Conservation (phyloP, 2,329 filamentous ascomycete species). For the Penicillium concentricum region DNA sequence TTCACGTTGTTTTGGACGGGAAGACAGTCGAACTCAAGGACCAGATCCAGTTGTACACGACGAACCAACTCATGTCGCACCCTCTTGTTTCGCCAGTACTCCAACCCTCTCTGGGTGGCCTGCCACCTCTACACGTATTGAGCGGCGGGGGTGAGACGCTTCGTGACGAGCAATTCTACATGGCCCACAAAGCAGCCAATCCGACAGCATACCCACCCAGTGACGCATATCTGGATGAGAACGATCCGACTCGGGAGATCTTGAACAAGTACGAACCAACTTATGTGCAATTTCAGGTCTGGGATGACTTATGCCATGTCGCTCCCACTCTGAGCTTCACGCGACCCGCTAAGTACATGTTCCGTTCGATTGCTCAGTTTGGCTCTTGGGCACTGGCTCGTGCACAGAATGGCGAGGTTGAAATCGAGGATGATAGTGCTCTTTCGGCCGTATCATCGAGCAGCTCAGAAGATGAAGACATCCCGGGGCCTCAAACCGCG, state of each 20-base stretch:
- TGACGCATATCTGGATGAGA: conserved; percentile 61
- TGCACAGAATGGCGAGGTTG: conserved; percentile 75
- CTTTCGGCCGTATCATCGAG: conserved; percentile 72
- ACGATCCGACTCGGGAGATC: conserved; percentile 54
- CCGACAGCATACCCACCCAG: conserved; percentile 73
- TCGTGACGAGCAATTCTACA: conserved; percentile 89
- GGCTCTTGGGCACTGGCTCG: conserved; percentile 85
- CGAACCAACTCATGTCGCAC: conserved; percentile 81
- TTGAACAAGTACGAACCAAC: conserved; percentile 74
- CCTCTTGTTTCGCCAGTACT: conserved; percentile 87
- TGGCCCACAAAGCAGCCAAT: conserved; percentile 91
- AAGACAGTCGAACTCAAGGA: conserved; percentile 74
- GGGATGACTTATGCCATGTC: conserved; percentile 94
- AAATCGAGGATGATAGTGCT: conserved; percentile 75
- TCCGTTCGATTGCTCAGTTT: conserved; percentile 86
- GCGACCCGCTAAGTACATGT: conserved; percentile 95
- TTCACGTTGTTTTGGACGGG: conserved; percentile 71
- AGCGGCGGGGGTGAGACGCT: conserved; percentile 86
- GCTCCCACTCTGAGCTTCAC: conserved; percentile 93
- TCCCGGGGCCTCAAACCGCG: not conserved
- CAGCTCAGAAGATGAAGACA: conserved; percentile 20
- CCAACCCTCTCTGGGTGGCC: conserved; percentile 82
- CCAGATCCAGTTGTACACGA: conserved; percentile 85
- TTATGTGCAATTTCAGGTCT: conserved; percentile 89
- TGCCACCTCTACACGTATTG: conserved; percentile 83